These are phyloP conservation scores for Phenoliferia sp. DNA, from an alignment of 1,284 basidiomycete genomes.

Conservation along the genomic window DNA sequence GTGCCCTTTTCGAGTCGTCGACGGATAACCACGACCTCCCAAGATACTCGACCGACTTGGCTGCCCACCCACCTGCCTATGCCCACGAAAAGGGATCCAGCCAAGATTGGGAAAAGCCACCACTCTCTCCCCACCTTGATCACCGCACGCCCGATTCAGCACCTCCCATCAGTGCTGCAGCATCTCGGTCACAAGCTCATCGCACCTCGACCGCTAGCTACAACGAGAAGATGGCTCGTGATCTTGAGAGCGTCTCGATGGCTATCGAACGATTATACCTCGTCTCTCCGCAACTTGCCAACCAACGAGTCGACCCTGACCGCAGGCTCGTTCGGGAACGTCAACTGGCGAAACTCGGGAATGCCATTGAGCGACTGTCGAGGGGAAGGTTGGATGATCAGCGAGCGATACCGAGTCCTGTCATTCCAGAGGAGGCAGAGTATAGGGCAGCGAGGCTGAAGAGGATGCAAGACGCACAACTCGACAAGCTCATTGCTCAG, in stretches of 20 bases:
- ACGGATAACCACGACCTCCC: slow-evolving; percentile 12
- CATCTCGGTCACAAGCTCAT: neutral
- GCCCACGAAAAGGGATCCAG: slow-evolving; percentile 3
- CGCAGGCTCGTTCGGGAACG: slow-evolving; percentile 29
- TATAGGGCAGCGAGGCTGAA: slow-evolving; percentile 44
- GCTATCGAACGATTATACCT: slow-evolving; percentile 80
- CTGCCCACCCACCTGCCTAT: slow-evolving; percentile 24
- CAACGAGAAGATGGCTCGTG: slow-evolving; percentile 68
- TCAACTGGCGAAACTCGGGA: slow-evolving; percentile 35
- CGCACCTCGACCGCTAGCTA: slow-evolving; percentile 6
- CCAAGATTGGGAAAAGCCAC: neutral
- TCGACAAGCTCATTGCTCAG: slow-evolving; percentile 65
- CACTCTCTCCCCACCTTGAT: neutral
- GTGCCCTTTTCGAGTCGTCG: slow-evolving; percentile 11
- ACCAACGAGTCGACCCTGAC: slow-evolving; percentile 68
- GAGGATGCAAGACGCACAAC: slow-evolving; percentile 16
- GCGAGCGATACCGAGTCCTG: slow-evolving; percentile 34
- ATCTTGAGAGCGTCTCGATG: slow-evolving; percentile 72
- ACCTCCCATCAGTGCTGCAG: neutral
- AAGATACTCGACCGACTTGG: slow-evolving; percentile 10
- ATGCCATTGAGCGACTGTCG: slow-evolving; percentile 36
- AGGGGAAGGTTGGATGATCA: slow-evolving; percentile 41
- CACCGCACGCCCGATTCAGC: neutral
- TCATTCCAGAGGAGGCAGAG: slow-evolving; percentile 37
- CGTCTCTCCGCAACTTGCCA: slow-evolving; percentile 74